Conservation (phyloP, 2,329 filamentous ascomycete species). For the Podosphaera leucotricha region DNA sequence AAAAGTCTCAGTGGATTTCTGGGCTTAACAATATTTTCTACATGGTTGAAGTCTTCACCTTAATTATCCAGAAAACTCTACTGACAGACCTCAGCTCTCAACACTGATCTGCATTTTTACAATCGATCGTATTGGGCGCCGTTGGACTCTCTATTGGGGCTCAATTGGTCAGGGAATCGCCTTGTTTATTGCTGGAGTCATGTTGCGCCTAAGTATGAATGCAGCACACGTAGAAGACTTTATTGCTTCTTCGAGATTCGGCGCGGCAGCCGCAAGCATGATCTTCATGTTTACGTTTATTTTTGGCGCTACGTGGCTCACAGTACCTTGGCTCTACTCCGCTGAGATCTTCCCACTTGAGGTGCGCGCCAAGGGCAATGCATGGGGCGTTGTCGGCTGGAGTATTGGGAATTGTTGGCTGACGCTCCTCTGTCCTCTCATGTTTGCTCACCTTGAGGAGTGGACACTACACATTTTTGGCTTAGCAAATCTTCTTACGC, state of each 20-base stretch:
- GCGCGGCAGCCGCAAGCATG: conserved; percentile 43
- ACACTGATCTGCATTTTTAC: conserved; percentile 49
- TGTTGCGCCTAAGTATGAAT: conserved; percentile 28
- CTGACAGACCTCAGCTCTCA: conserved; percentile 23
- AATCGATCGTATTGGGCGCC: conserved; percentile 41
- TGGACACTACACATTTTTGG: conserved; percentile 59
- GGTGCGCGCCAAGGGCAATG: conserved; percentile 49
- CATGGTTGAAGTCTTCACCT: conserved; percentile 20
- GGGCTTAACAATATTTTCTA: conserved; percentile 32
- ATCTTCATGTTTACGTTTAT: conserved; percentile 37
- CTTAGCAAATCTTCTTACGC: conserved; percentile 37
- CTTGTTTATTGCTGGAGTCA: conserved; percentile 43
- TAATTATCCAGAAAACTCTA: conserved; percentile 17
- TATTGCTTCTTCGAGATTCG: conserved; percentile 25
- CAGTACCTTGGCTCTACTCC: conserved; percentile 38
- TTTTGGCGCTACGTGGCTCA: conserved; percentile 30
- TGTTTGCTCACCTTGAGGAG: conserved; percentile 34
- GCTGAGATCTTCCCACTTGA: conserved; percentile 53
- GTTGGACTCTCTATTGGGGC: conserved; percentile 49
- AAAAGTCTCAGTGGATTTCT: conserved; percentile 38
- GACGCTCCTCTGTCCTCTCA: conserved; percentile 16
- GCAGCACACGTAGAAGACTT: conserved; percentile 23
- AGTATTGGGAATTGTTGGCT: conserved; percentile 48
- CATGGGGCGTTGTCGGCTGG: conserved; percentile 27
- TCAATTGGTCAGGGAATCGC: conserved; percentile 36